phyloP scores from a whole-genome alignment of 139 green algal species.

The Picochlorum sp. region DNA sequence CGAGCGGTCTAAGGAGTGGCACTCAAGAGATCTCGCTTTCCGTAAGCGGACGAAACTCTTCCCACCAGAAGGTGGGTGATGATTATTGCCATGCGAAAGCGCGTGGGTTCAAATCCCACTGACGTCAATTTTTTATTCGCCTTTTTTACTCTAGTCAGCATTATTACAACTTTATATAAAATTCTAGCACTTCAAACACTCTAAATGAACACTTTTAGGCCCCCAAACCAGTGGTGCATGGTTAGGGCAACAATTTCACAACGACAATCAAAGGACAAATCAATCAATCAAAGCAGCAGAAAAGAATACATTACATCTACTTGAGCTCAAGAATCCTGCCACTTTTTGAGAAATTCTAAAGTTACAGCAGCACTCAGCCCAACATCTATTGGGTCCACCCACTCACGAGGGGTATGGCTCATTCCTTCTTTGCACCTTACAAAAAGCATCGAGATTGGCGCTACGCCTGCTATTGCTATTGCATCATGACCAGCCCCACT shows the following conservation, averaged over 20 bases:
- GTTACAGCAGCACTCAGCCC: slow-evolving; percentile 32
- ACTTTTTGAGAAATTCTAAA: slow-evolving; percentile 7
- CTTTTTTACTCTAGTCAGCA: not conserved
- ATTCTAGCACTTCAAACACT: no score
- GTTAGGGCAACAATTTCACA: no score
- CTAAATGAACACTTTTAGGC: no score
- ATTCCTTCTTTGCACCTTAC: slow-evolving; percentile 64
- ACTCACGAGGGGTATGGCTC: slow-evolving; percentile 71
- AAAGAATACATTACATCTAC: no score
- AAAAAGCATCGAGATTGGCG: slow-evolving; percentile 82
- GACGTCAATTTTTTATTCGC: not conserved
- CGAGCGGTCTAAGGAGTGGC: no score
- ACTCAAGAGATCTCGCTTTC: no score
- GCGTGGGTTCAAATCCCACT: not conserved
- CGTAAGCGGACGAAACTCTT: no score
- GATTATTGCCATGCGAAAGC: not conserved
- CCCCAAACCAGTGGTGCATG: no score
- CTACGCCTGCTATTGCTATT: slow-evolving; percentile 64
- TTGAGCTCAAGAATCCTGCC: no score
- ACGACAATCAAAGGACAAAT: no score
- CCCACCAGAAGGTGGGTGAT: no score
- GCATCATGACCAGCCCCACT: slow-evolving; percentile 86
- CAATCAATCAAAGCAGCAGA: no score
- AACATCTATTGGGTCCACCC: slow-evolving; percentile 54
- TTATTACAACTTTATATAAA: not conserved